Evolutionary conservation across 805 yeast species (phyloP).

Genomic region (Scheffersomyces lignosus): DNA sequence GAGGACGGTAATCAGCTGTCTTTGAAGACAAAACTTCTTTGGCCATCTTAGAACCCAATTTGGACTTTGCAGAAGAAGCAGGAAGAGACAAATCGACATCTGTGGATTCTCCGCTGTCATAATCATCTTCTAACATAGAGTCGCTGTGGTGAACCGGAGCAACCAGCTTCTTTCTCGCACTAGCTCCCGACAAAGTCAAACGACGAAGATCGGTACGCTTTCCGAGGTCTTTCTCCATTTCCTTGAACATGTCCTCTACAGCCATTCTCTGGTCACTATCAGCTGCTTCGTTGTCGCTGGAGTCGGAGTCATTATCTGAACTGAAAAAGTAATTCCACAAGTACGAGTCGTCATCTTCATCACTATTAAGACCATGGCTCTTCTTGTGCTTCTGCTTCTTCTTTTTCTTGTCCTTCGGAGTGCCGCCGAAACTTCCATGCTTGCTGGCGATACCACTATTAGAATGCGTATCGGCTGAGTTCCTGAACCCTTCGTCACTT

Average conservation of each 20-base stretch:
- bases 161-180: constrained; percentile 1
- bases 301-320: constrained; percentile 35
- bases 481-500: constrained; percentile 10
- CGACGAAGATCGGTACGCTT: background rate
- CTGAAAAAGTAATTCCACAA: constrained; percentile 73
- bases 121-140: constrained; percentile 27
- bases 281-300: constrained; percentile 20
- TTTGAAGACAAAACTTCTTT: constrained; percentile 91
- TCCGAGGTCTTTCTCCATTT: constrained; percentile 17
- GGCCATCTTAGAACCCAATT: constrained; percentile 72
- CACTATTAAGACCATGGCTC: constrained; percentile 26
- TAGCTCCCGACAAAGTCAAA: background rate
- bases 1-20: constrained; percentile 84
- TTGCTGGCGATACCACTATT: constrained; percentile 1
- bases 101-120: constrained; percentile 83
- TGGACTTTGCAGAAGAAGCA: constrained; percentile 50
- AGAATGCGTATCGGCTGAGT: constrained; percentile 11
- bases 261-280: constrained; percentile 21
- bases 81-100: constrained; percentile 85
- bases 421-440: constrained; percentile 1
- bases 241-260: constrained; percentile 22
- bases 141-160: constrained; percentile 5
- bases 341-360: constrained; percentile 67
- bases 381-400: constrained; percentile 11
- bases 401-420: constrained; percentile 8